Base-by-base conservation (phyloP, 2,329 filamentous ascomycete genomes). In the Paracorniculantispora psalliotae region DNA sequence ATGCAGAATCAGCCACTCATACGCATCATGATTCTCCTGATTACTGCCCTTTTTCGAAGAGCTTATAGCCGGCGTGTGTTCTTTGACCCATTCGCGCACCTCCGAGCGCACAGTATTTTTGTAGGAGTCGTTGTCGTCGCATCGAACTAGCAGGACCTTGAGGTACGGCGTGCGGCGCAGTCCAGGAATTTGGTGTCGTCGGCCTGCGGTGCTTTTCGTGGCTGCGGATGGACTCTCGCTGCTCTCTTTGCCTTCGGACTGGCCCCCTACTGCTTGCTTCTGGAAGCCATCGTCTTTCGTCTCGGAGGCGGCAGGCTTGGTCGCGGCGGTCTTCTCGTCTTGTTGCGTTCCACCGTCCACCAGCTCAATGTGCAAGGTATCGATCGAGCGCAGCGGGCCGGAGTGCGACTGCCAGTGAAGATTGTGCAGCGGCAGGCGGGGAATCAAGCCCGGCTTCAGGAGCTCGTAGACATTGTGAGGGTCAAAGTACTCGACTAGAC, bases 321-420 rank as follows among this genome's bases (percentile, higher is more conserved):
- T 63, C 1, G 64, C 68, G 23, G 72, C 60, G 15, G 73, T 67
- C 28, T 72, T 65, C 63, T 78, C 67, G 75, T 85, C 71, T 68
- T 78, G 28, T 15, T 48, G 37, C 8, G 46, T 73, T 67, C 75
- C 79, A 73, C 83, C 78, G 8, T 87, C 82, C n/a, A 92, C 79
- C 61, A 97, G 86, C 62, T 96, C 92, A 67, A 97, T 85, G 69
- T 97, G 91, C 43, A 99, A 84, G 13, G 91, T 92, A 68, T 92
- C 89, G 71, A 99, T 99, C 15, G 94, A 97, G 64, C 94, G 89
- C 37, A 97, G 78, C 2, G 94, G 94, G 0, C 94, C 89, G 28
- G 89, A 88, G 62, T 96, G 91, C 15, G 94, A 96, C 73, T 97
- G 96, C 94, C 94, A 99, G 70, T 97, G 91, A 48, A 99, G 85